Base-by-base conservation (phyloP, 768 basidiomycete species). In the Daedaleopsis nitida region DNA sequence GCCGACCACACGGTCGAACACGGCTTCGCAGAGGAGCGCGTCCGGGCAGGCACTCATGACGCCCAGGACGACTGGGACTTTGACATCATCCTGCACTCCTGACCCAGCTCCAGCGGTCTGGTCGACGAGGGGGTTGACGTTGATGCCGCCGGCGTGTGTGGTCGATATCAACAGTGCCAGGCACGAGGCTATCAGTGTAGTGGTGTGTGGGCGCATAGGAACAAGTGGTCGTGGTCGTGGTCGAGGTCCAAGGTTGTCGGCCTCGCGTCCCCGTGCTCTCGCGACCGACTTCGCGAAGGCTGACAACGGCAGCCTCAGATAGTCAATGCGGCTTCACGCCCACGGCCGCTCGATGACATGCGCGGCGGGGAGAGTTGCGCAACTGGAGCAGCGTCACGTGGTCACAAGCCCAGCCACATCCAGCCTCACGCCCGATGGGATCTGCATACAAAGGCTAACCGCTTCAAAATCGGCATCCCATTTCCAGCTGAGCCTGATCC, bases 1-100 rank as follows among this genome's bases (percentile, higher is more conserved):
- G 51, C 80, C 75, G 23, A 94, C 73, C 34, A 94, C 91, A 21
- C 82, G 75, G 69, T 92, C 84, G 73, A 94, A 92, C 0, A 89
- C 77, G 6, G 80, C 75, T 73, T 96, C 94, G 70, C 93, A 95
- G 13, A 91, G 66, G 39, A 92, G 71, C 44, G 94, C 93, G 69
- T 96, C 94, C 0, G 93, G 92, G 70, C 94, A 89, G 24, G 81
- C 78, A 57, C 83, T 86, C 88, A 87, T 87, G 60, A 88, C 87
- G 43, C 83, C 84, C 42, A 86, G 72, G 12, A 77, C 72, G 21
- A 86, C 77, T 21, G 80, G 81, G 19, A 86, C 85, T 69, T 80
- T 81, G 56, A 73, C 66, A 57, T 69, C 63, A 49, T 63, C 59
- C 21, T 63, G 32, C 27, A 34, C 37, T 37, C 51, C 55, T 48